Conservation (phyloP, 2,329 filamentous ascomycete genomes). For the Domatiomyces catenatus region DNA sequence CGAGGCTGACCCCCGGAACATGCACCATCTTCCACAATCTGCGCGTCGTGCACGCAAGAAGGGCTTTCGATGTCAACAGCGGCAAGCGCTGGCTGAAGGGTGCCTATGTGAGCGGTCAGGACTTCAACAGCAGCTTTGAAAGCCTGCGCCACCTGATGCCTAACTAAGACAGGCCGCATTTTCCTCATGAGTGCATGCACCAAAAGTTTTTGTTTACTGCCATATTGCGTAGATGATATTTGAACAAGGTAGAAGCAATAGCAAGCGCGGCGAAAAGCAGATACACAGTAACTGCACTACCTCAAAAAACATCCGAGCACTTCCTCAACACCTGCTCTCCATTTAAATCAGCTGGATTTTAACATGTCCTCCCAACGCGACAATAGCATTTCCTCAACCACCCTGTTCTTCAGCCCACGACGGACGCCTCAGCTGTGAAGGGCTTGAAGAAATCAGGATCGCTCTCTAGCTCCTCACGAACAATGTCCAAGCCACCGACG, state of each 20-base stretch:
- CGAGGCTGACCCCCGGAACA: conserved; percentile 63
- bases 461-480: conserved; percentile 82
- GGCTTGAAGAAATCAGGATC: conserved; percentile 68
- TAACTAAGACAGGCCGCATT: background rate
- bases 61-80: conserved; percentile 50
- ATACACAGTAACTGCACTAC: background rate
- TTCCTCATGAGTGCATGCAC: background rate
- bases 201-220: background rate
- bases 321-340: background rate
- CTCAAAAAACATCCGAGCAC: background rate
- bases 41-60: conserved; percentile 68
- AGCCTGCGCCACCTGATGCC: conserved; percentile 4
- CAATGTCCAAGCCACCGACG: conserved; percentile 88
- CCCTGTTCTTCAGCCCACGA: conserved; percentile 2
- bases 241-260: background rate
- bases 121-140: conserved; percentile 27
- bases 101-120: conserved; percentile 60
- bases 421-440: conserved; percentile 38
- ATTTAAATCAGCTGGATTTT: background rate
- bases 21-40: conserved; percentile 85
- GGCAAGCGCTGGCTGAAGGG: conserved; percentile 73
- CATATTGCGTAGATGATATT: background rate
- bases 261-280: background rate
- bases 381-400: background rate
- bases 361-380: background rate